Evolutionary conservation across 1,284 basidiomycete genomes (phyloP), one percentile per base, ranked within the genome.

Genomic region (Trichosporon faecale): DNA sequence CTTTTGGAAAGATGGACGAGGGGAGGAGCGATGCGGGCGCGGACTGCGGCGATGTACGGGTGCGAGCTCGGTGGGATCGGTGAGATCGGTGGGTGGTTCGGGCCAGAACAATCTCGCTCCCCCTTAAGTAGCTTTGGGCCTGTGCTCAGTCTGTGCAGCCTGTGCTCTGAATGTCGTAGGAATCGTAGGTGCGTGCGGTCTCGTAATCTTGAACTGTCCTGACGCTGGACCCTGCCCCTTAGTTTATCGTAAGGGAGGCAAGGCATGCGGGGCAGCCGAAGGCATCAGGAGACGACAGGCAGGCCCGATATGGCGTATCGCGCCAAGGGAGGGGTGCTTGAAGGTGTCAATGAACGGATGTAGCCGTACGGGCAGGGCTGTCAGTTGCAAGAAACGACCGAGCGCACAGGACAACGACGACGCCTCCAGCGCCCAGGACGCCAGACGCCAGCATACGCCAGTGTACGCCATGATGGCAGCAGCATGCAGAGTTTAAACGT

Each of bases 1-100:
- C 57, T 33, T 61, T 61, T 61, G 16, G 57, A 29, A 60, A 16
- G 44, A 52, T 52, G 21, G 23, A 25, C 16, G 57, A 61, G 6
- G 29, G 29, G 14, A 31, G 18, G 8, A 31, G 57, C 57, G 29
- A 29, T 31, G 57, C 16, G 57, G 29, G 16, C 29, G 27, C 57
- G 57, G 29, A 33, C 57, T 61, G 57, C 57, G 57, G 57, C 57
- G 57, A 61, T 31, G 57, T 61, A 18, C 57, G 57, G 57, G 57
- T 31, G 27, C 57, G 27, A 61, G 27, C 27, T 18, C 57, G 29
- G 25, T 21, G 55, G 23, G 49, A 52, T 52, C 21, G 49, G 49
- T 25, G 21, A 52, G 49, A 33, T 61, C 27, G 57, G 57, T 18
- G 57, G 57, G 57, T 27, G 27, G 27, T 31, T n/a, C 21, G 23